These are phyloP conservation scores for Pseudogymnoascus sp. DNA, from an alignment of 2,329 filamentous ascomycete species.

Conservation along the genomic window DNA sequence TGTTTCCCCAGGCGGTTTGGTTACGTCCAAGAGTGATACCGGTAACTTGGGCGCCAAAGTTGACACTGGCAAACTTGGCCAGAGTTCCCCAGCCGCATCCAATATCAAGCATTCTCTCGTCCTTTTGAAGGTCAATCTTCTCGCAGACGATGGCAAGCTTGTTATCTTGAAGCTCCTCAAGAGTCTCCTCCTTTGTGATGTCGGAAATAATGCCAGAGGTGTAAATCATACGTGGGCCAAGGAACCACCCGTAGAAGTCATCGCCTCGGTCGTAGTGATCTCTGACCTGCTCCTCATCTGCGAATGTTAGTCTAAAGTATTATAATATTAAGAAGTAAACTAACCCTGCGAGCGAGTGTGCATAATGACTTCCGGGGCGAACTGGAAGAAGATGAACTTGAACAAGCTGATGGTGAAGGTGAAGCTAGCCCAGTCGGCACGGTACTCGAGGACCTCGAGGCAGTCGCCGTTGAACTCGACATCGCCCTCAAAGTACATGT, in stretches of 20 bases:
- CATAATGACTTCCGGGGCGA: constrained; percentile 85
- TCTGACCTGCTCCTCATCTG: constrained; percentile 94
- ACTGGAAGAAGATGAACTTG: constrained; percentile 79
- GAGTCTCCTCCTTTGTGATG: constrained; percentile 75
- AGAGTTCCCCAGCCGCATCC: constrained; percentile 98
- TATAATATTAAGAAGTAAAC: constrained; percentile 18
- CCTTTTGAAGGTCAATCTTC: constrained; percentile 79
- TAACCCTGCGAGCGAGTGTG: constrained; percentile 82
- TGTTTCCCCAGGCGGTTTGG: constrained; percentile 96
- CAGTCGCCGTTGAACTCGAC: constrained; percentile 93
- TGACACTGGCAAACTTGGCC: constrained; percentile 82
- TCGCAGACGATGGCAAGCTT: constrained; percentile 93
- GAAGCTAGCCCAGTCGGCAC: constrained; percentile 96
- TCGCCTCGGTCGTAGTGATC: constrained; percentile 97
- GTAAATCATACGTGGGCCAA: constrained; percentile 98
- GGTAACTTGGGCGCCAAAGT: constrained; percentile 76
- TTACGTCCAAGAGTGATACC: constrained; percentile 93
- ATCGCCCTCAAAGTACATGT: constrained; percentile 94
- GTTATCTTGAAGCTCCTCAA: constrained; percentile 96
- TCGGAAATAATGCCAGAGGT: constrained; percentile 92
- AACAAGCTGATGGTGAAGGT: constrained; percentile 79
- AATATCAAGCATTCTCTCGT: constrained; percentile 83
- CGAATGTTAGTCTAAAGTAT: constrained; percentile 19
- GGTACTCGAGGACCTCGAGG: constrained; percentile 83
- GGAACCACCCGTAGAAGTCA: constrained; percentile 98